Base-by-base conservation (phyloP, 2,329 filamentous ascomycete genomes). In the Sclerotinia trifoliorum region DNA sequence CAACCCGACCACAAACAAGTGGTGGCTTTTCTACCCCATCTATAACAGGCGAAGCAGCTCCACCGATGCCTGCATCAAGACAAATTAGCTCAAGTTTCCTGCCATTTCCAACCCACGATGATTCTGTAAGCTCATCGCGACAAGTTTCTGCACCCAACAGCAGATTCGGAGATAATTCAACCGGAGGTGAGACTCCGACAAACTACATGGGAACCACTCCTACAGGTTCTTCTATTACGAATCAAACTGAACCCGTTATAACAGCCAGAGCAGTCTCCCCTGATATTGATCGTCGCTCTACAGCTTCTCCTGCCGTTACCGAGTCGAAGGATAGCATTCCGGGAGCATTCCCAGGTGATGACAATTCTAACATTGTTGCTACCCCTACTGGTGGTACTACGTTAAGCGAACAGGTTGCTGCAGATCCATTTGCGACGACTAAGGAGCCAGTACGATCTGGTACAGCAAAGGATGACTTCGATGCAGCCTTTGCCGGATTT, bases 401-500 rank as follows among this genome's bases (percentile, higher is more conserved):
- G 65, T 77, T 82, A 69, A 83, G 82, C 73, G 80, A 83, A 68
- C 77, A 81, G 69, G 80, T 80, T 73, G 80, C 79, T 60, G 76
- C 77, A 56, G 85, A 86, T 72, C 82, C 85, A 8, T 89, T 89
- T 69, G 80, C 80, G 39, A 78, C 84, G 68, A 82, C 82, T 66
- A 88, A 87, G 78, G 86, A 73, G 32, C 79, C 78, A 56, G 75
- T 77, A 63, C 82, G 83, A 74, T 82, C 80, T 44, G 76, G 75
- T 54, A 78, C 80, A 32, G 78, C 88, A 52, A 93, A 93, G 80
- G 88, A 91, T 62, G 92, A 95, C 74, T 95, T 96, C 73, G 92
- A 96, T 76, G 88, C 89, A 70, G 92, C 92, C 1, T 96, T 96
- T 81, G 91, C 90, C 55, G 89, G 88, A 68, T 94, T 95, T 74